Evolutionary conservation across 495 filamentous ascomycete species (phyloP), one percentile per base, ranked within the genome.

Genomic region (Pyronema omphalodes): DNA sequence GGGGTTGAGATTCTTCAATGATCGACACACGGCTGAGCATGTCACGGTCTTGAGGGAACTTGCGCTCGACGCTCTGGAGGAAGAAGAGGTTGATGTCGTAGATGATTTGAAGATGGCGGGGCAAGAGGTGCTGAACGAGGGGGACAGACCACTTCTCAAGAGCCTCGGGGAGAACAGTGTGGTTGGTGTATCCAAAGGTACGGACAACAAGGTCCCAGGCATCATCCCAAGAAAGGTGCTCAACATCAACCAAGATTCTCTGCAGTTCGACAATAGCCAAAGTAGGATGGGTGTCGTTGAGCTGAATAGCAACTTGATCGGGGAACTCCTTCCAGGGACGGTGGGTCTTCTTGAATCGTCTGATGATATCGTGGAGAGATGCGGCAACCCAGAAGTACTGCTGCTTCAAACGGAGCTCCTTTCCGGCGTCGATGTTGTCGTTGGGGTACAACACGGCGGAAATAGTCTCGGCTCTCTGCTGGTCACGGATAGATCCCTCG

Each of bases 321-420:
- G 91, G 76, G 71, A 98, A 98, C 57, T 89, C 82, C 52, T 68
- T 81, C 89, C 91, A 98, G 7, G 85, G 69, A 57, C 89, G 78
- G 69, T 84, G 87, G 17, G 86, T 79, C 75, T 98, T 98, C 74
- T 95, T 96, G 77, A 96, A 98, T 44, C 91, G 79, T 19, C 91
- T 84, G 49, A 98, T 82, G 70, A 98, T 96, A 62, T 98, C 91
- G 64, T 81, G 86, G 6, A 98, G 73, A 12, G 93, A 96, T 6
- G 91, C 91, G 49, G 91, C 88, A 69, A 93, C 93, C 91, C 91
- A 98, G 73, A 98, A 98, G 74, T 98, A 98, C 68, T 98, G 91
- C 66, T 98, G 91, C 75, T 96, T 98, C 64, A 98, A 72, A 52
- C 91, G 83, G 53, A 98, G 82, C 70, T 98, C 91, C 69, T 98